These are phyloP conservation scores for Punctularia strigosozonata DNA, from an alignment of 768 basidiomycete genomes.

Conservation along the genomic window DNA sequence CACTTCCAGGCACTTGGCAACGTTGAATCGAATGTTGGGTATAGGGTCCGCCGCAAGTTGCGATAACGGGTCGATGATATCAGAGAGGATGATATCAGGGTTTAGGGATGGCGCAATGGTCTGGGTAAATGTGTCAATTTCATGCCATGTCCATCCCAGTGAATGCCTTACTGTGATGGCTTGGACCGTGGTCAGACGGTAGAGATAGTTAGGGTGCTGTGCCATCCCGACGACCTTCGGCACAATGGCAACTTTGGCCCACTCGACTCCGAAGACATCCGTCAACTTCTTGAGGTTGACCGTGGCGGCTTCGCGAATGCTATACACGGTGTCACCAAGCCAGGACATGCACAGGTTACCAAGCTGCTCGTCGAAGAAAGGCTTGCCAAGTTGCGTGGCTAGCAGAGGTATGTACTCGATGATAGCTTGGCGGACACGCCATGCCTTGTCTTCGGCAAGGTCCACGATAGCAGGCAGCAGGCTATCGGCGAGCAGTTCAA, in stretches of 20 bases:
- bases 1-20: constrained; percentile 89
- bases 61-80: constrained; percentile 76
- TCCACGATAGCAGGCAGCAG: constrained; percentile 96
- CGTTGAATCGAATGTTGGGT: constrained; percentile 99
- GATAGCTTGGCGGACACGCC: constrained; percentile 98
- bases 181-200: constrained; percentile 97
- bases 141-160: background rate
- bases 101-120: constrained; percentile 90
- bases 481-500: constrained; percentile 87
- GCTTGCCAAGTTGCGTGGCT: constrained; percentile 91
- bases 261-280: constrained; percentile 97
- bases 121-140: constrained; percentile 28
- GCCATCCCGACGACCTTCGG: constrained; percentile 98
- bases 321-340: constrained; percentile 96
- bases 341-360: constrained; percentile 98
- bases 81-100: constrained; percentile 69
- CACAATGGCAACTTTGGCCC: constrained; percentile 89
- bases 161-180: constrained; percentile 74
- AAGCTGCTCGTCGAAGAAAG: constrained; percentile 96
- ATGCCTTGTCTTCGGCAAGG: constrained; percentile 97
- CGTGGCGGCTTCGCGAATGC: constrained; percentile 97
- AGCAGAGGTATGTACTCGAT: constrained; percentile 99
- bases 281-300: constrained; percentile 94
- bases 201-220: constrained; percentile 91
- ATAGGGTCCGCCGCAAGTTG: constrained; percentile 82